Conservation (phyloP, 2,329 filamentous ascomycete genomes). For the Teratosphaeria nubilosa region DNA sequence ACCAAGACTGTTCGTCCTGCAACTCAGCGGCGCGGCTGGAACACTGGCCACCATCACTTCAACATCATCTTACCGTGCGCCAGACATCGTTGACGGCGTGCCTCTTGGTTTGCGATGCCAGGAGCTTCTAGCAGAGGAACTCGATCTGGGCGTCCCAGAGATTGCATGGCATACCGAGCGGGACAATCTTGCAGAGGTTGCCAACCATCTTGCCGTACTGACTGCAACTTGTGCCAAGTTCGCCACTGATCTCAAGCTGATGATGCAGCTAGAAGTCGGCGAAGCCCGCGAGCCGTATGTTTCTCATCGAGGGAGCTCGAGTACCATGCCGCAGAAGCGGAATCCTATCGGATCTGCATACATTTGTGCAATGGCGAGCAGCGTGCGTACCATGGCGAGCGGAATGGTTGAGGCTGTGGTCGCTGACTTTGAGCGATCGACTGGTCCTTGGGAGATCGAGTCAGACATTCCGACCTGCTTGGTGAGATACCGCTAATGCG, state of each 20-base stretch:
- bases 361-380: slow-evolving; percentile 18
- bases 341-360: slow-evolving; percentile 24
- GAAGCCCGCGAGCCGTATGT: slow-evolving; percentile 34
- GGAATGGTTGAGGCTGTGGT: slow-evolving; percentile 21
- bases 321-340: slow-evolving; percentile 45
- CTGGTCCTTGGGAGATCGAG: slow-evolving; percentile 24
- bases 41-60: slow-evolving; percentile 18
- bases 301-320: slow-evolving; percentile 44
- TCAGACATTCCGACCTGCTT: not conserved
- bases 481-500: not conserved
- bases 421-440: slow-evolving; percentile 23
- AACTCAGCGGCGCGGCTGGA: slow-evolving; percentile 24
- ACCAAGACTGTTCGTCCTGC: slow-evolving; percentile 18
- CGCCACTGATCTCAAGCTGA: slow-evolving; percentile 21
- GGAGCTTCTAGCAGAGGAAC: slow-evolving; percentile 12
- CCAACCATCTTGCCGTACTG: slow-evolving; percentile 18
- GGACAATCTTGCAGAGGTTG: slow-evolving; percentile 20
- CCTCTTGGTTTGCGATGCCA: slow-evolving; percentile 17
- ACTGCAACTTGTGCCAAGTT: slow-evolving; percentile 21
- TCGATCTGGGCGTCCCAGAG: slow-evolving; percentile 14
- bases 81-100: slow-evolving; percentile 1
- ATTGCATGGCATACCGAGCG: slow-evolving; percentile 26
- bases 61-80: slow-evolving; percentile 7
- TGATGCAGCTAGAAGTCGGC: slow-evolving; percentile 22
- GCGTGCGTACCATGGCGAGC: slow-evolving; percentile 17